Evolutionary conservation across 2,329 filamentous ascomycete genomes (phyloP).

Genomic region (Aureobasidium leucospermi): DNA sequence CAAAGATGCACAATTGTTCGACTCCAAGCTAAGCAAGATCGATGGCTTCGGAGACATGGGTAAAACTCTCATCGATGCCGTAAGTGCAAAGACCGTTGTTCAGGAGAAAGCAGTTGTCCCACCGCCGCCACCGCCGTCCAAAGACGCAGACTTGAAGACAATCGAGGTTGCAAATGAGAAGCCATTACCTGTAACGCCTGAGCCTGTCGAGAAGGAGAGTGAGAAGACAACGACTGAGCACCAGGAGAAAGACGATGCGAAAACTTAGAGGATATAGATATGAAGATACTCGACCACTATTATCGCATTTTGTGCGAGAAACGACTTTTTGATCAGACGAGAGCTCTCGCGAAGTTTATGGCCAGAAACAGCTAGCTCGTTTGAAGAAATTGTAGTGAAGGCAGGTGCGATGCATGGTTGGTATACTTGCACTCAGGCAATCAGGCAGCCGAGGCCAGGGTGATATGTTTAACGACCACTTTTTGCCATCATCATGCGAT

Average conservation of each 20-base stretch:
- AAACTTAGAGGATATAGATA: background rate
- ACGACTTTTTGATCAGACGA: background rate
- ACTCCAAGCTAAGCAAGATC: slow-evolving; percentile 63
- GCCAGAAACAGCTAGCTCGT: background rate
- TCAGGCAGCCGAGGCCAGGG: background rate
- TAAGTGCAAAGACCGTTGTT: slow-evolving; percentile 9
- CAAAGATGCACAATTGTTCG: slow-evolving; percentile 67
- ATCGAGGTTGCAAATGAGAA: background rate
- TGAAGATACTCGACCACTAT: background rate
- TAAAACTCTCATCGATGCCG: slow-evolving; percentile 54
- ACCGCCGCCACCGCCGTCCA: background rate
- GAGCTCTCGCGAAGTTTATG: background rate
- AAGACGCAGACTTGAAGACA: background rate
- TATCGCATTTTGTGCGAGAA: background rate
- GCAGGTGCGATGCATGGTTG: background rate
- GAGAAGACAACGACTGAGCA: background rate
- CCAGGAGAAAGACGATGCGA: background rate
- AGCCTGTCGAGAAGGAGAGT: background rate
- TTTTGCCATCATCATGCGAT: background rate
- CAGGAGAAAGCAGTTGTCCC: background rate
- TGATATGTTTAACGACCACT: background rate
- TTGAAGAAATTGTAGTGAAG: background rate
- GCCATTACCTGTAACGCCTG: background rate
- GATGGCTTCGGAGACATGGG: slow-evolving; percentile 72
- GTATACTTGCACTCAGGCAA: too few species aligned